Percentiles rank a stretch among this genome's conserved stretches.
These are phyloP conservation scores for Diaporthe citrichinensis DNA, from an alignment of 2,329 filamentous ascomycete species.

Conservation along the genomic window DNA sequence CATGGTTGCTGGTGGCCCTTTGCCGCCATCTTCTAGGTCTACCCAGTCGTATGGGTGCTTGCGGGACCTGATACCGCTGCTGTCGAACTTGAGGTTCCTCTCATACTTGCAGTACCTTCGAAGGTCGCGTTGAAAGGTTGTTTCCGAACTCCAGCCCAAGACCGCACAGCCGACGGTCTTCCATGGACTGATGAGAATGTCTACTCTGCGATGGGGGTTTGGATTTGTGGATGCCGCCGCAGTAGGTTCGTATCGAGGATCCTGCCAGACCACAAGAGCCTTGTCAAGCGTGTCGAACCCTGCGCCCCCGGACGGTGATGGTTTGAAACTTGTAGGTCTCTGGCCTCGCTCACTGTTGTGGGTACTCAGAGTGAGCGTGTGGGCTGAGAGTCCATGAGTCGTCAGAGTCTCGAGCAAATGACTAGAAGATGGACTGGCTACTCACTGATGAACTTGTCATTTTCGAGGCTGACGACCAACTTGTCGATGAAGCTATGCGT, in stretches of 20 bases:
- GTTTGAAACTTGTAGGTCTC: constrained; percentile 65
- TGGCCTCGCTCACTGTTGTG: constrained; percentile 82
- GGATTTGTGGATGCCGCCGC: constrained; percentile 68
- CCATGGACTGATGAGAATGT: constrained; percentile 94
- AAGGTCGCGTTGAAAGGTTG: constrained; percentile 90
- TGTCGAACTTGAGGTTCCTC: constrained; percentile 88
- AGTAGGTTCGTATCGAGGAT: constrained; percentile 65
- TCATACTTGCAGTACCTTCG: constrained; percentile 82
- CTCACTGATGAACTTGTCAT: constrained; percentile 74
- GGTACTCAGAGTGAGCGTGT: constrained; percentile 80
- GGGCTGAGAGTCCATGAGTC: constrained; percentile 56
- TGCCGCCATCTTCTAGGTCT: constrained; percentile 74
- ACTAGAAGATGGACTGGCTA: neutral
- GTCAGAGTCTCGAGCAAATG: neutral
- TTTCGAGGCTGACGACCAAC: constrained; percentile 80
- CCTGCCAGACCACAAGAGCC: constrained; percentile 92
- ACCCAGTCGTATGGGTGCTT: constrained; percentile 67
- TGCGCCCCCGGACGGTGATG: constrained; percentile 56
- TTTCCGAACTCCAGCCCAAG: constrained; percentile 89
- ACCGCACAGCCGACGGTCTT: constrained; percentile 90
- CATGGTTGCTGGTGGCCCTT: constrained; percentile 71
- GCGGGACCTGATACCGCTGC: constrained; percentile 83
- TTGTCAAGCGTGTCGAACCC: constrained; percentile 94
- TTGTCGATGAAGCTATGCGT: constrained; percentile 80
- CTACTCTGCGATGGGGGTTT: constrained; percentile 86